phyloP scores from a whole-genome alignment of 2,329 filamentous ascomycete species.

The Plectosphaerella cucumerina region DNA sequence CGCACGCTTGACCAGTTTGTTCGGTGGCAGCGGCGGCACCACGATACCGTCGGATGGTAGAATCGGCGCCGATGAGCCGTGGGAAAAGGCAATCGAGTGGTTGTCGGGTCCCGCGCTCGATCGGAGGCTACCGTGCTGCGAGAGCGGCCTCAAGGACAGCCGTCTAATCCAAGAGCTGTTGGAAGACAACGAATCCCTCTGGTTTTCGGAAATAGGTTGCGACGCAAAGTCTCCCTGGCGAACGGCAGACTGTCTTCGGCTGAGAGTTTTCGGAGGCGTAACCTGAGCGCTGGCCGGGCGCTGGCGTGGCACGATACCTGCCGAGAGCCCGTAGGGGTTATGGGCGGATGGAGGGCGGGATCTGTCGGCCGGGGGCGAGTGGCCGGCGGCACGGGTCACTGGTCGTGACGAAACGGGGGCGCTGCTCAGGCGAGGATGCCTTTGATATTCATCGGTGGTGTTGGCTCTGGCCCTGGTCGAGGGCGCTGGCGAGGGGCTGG shows the following conservation, averaged over 20 bases:
- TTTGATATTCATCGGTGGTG: conserved; percentile 19
- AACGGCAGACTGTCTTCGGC: conserved; percentile 38
- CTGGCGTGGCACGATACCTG: conserved; percentile 20
- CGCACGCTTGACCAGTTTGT: conserved; percentile 74
- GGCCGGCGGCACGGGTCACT: conserved; percentile 35
- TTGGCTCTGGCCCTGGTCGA: conserved; percentile 8
- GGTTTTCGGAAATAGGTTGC: conserved; percentile 35
- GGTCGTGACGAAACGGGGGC: conserved; percentile 33
- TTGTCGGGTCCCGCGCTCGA: conserved; percentile 64
- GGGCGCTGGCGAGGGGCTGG: conserved; percentile 17
- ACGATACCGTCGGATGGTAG: conserved; percentile 35
- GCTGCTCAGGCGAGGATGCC: conserved; percentile 16
- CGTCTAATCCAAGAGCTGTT: conserved; percentile 69
- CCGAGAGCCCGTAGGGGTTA: conserved; percentile 28
- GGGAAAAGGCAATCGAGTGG: conserved; percentile 60
- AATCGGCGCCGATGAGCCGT: conserved; percentile 64
- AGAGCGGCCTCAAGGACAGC: conserved; percentile 61
- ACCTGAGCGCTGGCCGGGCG: conserved; percentile 34
- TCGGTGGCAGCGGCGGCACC: conserved; percentile 51
- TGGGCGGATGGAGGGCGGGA: conserved; percentile 10
- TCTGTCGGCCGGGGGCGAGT: conserved; percentile 24
- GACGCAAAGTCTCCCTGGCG: conserved; percentile 31
- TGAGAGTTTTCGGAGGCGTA: conserved; percentile 31
- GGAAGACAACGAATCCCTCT: conserved; percentile 56
- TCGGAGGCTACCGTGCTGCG: conserved; percentile 59